phyloP scores from a whole-genome alignment of 225 moss, liverwort and hornwort genomes.

The Lunularia cruciata region DNA sequence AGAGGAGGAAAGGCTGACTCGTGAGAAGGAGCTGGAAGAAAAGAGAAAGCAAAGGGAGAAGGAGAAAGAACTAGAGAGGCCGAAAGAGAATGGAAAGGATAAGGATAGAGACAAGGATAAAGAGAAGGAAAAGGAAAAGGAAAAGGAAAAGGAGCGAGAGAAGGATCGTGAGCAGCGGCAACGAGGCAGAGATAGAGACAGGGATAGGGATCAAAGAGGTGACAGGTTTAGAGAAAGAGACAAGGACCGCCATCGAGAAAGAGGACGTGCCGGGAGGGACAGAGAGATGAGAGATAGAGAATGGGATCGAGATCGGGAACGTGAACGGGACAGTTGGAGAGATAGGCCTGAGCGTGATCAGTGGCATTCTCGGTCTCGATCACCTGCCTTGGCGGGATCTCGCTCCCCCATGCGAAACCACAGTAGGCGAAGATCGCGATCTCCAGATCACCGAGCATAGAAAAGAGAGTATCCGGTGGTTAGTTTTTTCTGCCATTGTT shows the following conservation, averaged over 20 bases:
- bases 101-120: conserved; percentile 26
- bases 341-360: conserved; percentile 42
- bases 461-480: conserved; percentile 13
- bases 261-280: conserved; percentile 38
- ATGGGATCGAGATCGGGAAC: conserved; percentile 37
- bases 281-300: conserved; percentile 40
- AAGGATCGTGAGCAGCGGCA: conserved; percentile 30
- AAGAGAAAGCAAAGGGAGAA: conserved; percentile 45
- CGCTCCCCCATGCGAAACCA: conserved; percentile 34
- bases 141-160: conserved; percentile 36
- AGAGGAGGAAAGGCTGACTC: conserved; percentile 45
- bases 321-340: conserved; percentile 19
- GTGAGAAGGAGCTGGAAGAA: conserved; percentile 46
- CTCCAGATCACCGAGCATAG: conserved; percentile 62
- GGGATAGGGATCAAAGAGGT: conserved; percentile 37
- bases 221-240: conserved; percentile 36
- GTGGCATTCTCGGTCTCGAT: conserved; percentile 49
- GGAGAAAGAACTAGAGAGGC: conserved; percentile 39
- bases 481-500: conserved; percentile 19
- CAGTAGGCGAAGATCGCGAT: conserved; percentile 43
- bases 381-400: conserved; percentile 30
- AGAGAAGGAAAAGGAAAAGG: conserved; percentile 41
- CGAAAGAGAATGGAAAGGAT: conserved; percentile 40
- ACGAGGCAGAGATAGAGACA: conserved; percentile 39
- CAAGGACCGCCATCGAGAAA: conserved; percentile 24